These are phyloP conservation scores for Licmophora abbreviata DNA, from an alignment of 108 stramenopile genomes.

Conservation along the genomic window DNA sequence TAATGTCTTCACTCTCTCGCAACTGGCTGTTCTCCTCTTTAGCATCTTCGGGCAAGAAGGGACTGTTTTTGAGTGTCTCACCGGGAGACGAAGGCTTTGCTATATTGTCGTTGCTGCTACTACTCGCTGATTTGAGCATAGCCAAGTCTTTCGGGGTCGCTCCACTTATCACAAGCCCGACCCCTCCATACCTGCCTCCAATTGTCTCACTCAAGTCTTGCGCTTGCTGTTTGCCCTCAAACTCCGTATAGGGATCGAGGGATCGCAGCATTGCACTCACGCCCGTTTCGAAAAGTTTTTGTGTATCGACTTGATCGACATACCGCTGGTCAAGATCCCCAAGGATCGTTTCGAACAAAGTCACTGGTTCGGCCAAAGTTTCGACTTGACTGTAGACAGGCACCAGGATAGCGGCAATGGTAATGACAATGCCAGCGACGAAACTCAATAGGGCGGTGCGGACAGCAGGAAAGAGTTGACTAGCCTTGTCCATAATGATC, in stretches of 20 bases:
- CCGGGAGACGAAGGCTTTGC: conserved; percentile 1
- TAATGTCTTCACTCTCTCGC: conserved; percentile 10
- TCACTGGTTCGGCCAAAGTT: conserved; percentile 57
- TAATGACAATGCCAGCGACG: conserved; percentile 27
- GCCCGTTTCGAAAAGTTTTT: conserved; percentile 88
- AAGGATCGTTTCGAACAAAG: conserved; percentile 79
- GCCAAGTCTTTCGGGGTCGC: conserved; percentile 30
- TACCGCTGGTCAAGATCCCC: conserved; percentile 64
- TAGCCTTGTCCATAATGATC: too few species aligned
- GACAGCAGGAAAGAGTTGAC: too few species aligned
- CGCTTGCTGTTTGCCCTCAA: conserved; percentile 74
- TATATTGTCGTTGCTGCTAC: conserved; percentile 1
- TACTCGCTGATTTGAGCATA: conserved; percentile 7
- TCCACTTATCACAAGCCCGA: conserved; percentile 89
- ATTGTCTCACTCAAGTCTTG: conserved; percentile 78
- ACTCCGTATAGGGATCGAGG: conserved; percentile 96
- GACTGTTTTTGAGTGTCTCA: conserved; percentile 7
- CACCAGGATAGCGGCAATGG: conserved; percentile 28
- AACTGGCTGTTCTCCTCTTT: conserved; percentile 20
- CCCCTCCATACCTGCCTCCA: conserved; percentile 85
- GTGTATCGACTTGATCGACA: conserved; percentile 81
- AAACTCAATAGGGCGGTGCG: conserved; percentile 24
- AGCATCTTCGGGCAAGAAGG: conserved; percentile 33
- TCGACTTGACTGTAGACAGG: conserved; percentile 44
- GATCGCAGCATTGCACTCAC: conserved; percentile 87